These are phyloP conservation scores for Groenewaldozyma auringiensis DNA, from an alignment of 1,139 yeast genomes.

Conservation along the genomic window DNA sequence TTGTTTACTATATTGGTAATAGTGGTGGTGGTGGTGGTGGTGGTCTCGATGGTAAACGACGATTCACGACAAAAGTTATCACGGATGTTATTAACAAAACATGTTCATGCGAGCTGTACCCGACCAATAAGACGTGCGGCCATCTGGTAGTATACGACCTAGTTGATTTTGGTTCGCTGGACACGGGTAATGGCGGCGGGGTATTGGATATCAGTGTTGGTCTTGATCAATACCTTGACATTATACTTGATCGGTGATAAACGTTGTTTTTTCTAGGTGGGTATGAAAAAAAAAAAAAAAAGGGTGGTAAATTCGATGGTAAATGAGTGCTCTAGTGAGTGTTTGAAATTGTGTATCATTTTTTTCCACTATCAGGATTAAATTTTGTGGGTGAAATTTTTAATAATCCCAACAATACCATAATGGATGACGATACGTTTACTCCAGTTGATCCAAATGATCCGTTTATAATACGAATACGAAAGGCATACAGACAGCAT, in stretches of 20 bases:
- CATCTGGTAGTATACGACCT: background rate
- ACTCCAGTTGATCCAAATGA: constrained; percentile 15
- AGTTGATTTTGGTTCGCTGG: background rate
- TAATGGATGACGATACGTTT: constrained; percentile 11
- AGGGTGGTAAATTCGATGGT: too few species aligned
- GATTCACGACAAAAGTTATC: too few species aligned
- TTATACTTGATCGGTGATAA: background rate
- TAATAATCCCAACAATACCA: background rate
- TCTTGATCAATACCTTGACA: background rate
- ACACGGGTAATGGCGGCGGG: too few species aligned
- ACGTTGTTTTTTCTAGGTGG: background rate
- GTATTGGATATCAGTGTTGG: background rate
- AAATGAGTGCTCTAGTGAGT: too few species aligned
- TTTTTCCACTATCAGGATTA: too few species aligned
- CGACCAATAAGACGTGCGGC: background rate
- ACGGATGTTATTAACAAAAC: background rate
- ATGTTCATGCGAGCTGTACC: background rate
- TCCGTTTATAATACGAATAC: constrained; percentile 14
- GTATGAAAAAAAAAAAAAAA: background rate
- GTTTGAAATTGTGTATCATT: too few species aligned
- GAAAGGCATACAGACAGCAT: constrained; percentile 6
- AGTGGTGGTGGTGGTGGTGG: background rate
- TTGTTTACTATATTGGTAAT: background rate
- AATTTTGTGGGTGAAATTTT: too few species aligned
- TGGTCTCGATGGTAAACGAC: background rate